These are phyloP conservation scores for Aspergillus sp. DNA, from an alignment of 2,329 filamentous ascomycete genomes.

Conservation along the genomic window DNA sequence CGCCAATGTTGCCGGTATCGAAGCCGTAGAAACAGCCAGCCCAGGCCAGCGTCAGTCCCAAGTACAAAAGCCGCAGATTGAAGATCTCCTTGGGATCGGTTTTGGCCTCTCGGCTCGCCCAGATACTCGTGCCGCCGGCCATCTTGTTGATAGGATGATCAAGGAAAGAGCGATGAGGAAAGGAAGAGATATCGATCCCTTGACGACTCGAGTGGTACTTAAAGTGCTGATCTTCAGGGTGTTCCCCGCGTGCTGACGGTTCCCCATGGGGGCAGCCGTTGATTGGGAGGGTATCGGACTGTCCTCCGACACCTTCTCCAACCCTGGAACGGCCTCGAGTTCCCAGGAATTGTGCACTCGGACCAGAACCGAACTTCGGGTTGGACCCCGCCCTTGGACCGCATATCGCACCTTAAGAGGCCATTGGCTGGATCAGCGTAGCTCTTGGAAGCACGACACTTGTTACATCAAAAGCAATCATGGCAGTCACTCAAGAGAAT, in stretches of 20 bases:
- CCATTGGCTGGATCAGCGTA: not conserved
- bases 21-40: slow-evolving; percentile 47
- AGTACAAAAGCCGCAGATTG: slow-evolving; percentile 4
- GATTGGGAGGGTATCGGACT: not conserved
- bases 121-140: slow-evolving; percentile 11
- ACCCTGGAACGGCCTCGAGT: not conserved
- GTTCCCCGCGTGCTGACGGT: slow-evolving; percentile 2
- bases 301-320: not conserved
- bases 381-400: not conserved
- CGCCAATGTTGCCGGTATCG: slow-evolving; percentile 46
- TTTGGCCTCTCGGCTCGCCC: slow-evolving; percentile 9
- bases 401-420: not conserved
- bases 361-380: not conserved
- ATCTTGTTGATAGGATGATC: not conserved
- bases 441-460: not conserved
- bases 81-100: slow-evolving; percentile 13
- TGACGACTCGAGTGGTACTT: not conserved
- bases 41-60: slow-evolving; percentile 22
- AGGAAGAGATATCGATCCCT: not conserved
- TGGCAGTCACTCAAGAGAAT: slow-evolving; percentile 1
- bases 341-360: not conserved
- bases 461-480: not conserved
- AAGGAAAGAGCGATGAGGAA: not conserved
- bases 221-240: not conserved
- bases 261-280: slow-evolving; percentile 8